Evolutionary conservation across 768 basidiomycete genomes (phyloP).

Genomic region (Russula sp.): DNA sequence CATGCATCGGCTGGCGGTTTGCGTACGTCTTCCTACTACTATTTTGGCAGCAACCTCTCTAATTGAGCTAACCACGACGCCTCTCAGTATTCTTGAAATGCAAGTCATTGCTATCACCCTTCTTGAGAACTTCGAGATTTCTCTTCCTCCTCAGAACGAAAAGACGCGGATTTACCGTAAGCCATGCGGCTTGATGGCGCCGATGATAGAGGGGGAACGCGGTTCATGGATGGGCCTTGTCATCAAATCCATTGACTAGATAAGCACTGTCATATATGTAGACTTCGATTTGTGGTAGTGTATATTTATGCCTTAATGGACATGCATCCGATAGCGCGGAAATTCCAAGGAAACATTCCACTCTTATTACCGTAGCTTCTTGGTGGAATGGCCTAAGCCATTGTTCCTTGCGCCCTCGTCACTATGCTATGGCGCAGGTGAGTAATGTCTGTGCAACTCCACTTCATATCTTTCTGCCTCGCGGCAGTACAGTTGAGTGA

Average conservation of each 20-base stretch:
- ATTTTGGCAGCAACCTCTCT: not conserved
- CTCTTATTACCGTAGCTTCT: too few relatives aligned
- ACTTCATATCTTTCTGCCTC: too few relatives aligned
- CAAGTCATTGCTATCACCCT: not conserved
- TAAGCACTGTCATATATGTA: too few relatives aligned
- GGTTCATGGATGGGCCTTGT: slow-evolving; percentile 2
- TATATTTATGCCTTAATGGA: too few relatives aligned
- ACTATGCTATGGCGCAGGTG: too few relatives aligned
- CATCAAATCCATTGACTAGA: not conserved
- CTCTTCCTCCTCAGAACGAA: not conserved
- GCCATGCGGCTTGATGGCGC: not conserved
- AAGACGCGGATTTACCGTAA: not conserved
- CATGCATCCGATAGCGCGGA: too few relatives aligned
- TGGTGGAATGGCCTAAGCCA: too few relatives aligned
- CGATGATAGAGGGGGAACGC: not conserved
- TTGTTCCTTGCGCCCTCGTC: too few relatives aligned
- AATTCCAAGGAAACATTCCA: too few relatives aligned
- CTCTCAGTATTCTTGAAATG: not conserved
- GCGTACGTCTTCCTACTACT: not conserved
- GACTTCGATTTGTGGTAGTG: too few relatives aligned
- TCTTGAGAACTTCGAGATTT: slow-evolving; percentile 6
- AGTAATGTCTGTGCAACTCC: too few relatives aligned
- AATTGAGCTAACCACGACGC: not conserved
- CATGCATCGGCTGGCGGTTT: slow-evolving; percentile 5
- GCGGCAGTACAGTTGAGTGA: too few relatives aligned